Evolutionary conservation across 2,329 filamentous ascomycete genomes (phyloP).

Genomic region (Cladorrhinum sp.): DNA sequence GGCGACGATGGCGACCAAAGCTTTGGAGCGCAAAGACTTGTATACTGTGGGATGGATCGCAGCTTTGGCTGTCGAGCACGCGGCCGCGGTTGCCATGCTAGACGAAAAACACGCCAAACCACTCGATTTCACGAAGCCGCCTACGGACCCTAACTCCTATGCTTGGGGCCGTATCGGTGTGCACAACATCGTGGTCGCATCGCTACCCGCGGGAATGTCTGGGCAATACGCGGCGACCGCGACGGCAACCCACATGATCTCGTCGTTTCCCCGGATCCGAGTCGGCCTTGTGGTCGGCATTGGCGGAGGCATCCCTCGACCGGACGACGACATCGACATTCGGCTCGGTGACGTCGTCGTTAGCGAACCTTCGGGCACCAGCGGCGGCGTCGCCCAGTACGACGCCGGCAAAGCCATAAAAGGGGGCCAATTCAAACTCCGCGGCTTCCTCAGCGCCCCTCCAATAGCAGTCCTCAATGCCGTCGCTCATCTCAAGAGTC

Average conservation of each 20-base stretch:
- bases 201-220: not conserved
- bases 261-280: conserved; percentile 6
- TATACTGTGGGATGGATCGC: conserved; percentile 31
- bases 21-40: no score
- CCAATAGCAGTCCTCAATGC: not conserved
- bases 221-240: conserved; percentile 9
- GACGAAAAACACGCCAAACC: conserved; percentile 23
- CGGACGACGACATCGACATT: conserved; percentile 6
- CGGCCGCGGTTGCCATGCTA: conserved; percentile 28
- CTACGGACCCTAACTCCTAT: conserved; percentile 29
- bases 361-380: conserved; percentile 11
- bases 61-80: conserved; percentile 26
- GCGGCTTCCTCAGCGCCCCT: conserved; percentile 8
- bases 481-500: not conserved
- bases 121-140: conserved; percentile 10
- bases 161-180: conserved; percentile 26
- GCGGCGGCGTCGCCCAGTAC: conserved; percentile 15
- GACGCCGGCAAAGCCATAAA: conserved; percentile 12
- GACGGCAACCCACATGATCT: conserved; percentile 6
- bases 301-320: conserved; percentile 11
- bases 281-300: conserved; percentile 13
- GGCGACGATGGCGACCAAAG: no score
- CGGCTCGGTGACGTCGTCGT: conserved; percentile 17
- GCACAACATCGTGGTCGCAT: conserved; percentile 26
- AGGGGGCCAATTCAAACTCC: conserved; percentile 6